Evolutionary conservation across 371 early-diverging fungal species (phyloP).

Genomic region (Mucor ambiguus): DNA sequence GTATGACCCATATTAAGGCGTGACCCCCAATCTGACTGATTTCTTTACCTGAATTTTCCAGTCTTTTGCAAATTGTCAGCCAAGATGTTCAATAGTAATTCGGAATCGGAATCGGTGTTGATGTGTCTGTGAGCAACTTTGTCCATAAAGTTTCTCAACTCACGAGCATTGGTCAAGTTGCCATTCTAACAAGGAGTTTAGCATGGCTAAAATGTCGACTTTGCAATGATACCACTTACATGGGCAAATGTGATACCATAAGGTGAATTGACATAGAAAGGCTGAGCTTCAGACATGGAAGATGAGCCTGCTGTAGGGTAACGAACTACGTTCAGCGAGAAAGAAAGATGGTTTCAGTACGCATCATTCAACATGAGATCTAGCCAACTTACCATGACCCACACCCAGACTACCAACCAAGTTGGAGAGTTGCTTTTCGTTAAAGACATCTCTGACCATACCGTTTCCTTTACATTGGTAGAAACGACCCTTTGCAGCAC

Average conservation of each 20-base stretch:
- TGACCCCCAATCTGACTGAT: slow-evolving; percentile 9
- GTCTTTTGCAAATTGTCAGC: slow-evolving; percentile 92
- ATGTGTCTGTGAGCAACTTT: slow-evolving; percentile 96
- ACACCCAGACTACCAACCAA: slow-evolving; percentile 90
- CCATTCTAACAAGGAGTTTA: slow-evolving; percentile 73
- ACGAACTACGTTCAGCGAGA: slow-evolving; percentile 64
- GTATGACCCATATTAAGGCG: slow-evolving; percentile 19
- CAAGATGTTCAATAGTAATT: slow-evolving; percentile 94
- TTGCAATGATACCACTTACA: slow-evolving; percentile 47
- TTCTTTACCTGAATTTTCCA: slow-evolving; percentile 82
- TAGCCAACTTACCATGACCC: slow-evolving; percentile 83
- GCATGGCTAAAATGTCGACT: background rate
- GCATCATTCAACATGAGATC: background rate
- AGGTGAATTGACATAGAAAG: slow-evolving; percentile 98
- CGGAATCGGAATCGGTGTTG: slow-evolving; percentile 98
- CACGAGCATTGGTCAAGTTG: slow-evolving; percentile 92
- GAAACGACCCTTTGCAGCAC: slow-evolving; percentile 91
- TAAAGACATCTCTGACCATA: slow-evolving; percentile 96
- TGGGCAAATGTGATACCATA: slow-evolving; percentile 97
- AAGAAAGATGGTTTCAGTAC: background rate
- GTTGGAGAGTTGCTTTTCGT: slow-evolving; percentile 70
- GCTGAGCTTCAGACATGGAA: slow-evolving; percentile 95
- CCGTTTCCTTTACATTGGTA: slow-evolving; percentile 98
- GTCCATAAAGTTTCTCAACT: slow-evolving; percentile 87
- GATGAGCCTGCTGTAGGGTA: slow-evolving; percentile 98